phyloP scores from a whole-genome alignment of 2,329 filamentous ascomycete species.

The Pyrenophora graminea region DNA sequence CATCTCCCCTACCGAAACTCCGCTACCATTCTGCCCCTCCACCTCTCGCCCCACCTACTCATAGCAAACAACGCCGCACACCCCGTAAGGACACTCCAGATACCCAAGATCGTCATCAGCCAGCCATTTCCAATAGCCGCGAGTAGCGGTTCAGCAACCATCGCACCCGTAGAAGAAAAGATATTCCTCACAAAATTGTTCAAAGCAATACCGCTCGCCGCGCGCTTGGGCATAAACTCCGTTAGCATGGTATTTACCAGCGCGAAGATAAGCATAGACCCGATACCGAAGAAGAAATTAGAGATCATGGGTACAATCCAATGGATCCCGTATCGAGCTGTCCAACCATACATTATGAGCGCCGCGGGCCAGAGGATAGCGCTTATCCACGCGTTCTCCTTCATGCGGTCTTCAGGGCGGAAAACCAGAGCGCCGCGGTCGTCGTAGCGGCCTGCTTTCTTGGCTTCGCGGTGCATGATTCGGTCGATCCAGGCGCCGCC shows the following conservation, averaged over 20 bases:
- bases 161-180: slow-evolving; percentile 42
- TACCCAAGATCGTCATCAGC: slow-evolving; percentile 48
- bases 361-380: slow-evolving; percentile 43
- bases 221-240: slow-evolving; percentile 46
- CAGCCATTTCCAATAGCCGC: slow-evolving; percentile 46
- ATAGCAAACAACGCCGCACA: slow-evolving; percentile 63
- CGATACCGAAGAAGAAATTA: slow-evolving; percentile 49
- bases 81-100: slow-evolving; percentile 55
- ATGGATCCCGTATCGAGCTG: slow-evolving; percentile 35
- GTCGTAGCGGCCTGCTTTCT: slow-evolving; percentile 44
- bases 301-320: slow-evolving; percentile 45
- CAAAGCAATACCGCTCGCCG: slow-evolving; percentile 44
- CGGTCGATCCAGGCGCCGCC: slow-evolving; percentile 48
- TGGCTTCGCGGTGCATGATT: slow-evolving; percentile 48
- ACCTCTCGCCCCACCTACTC: slow-evolving; percentile 62
- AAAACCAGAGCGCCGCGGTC: slow-evolving; percentile 42
- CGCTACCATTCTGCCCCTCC: slow-evolving; percentile 67
- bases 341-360: slow-evolving; percentile 47
- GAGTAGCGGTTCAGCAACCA: slow-evolving; percentile 44
- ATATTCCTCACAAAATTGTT: slow-evolving; percentile 49
- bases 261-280: slow-evolving; percentile 47
- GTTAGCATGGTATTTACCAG: slow-evolving; percentile 48
- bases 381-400: slow-evolving; percentile 48
- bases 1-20: slow-evolving; percentile 18
- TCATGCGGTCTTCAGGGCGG: slow-evolving; percentile 47